These are phyloP conservation scores for Pittosporum tobira DNA, from an alignment of 129 eudicot genomes.

Conservation along the genomic window DNA sequence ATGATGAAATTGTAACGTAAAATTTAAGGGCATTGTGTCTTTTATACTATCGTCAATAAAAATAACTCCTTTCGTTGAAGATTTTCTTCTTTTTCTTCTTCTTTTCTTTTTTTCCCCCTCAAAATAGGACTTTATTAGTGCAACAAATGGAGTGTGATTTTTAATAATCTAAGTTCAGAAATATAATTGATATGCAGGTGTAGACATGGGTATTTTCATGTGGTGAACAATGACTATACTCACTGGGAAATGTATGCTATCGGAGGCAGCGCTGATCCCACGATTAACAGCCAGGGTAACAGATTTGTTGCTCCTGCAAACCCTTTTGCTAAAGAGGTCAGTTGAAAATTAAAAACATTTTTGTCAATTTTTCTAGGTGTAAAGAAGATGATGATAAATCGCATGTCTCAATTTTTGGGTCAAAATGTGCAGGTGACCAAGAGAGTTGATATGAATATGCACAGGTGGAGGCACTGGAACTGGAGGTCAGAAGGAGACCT, in stretches of 20 bases:
- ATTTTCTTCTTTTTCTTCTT: too few species aligned
- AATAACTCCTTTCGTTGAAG: too few species aligned
- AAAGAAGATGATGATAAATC: neutral
- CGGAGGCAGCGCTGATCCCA: slow-evolving; percentile 87
- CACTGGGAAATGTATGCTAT: slow-evolving; percentile 93
- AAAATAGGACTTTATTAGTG: too few species aligned
- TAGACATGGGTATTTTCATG: slow-evolving; percentile 79
- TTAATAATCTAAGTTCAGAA: neutral
- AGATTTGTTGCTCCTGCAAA: slow-evolving; percentile 67
- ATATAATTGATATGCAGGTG: slow-evolving; percentile 42
- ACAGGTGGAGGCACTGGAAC: slow-evolving; percentile 72
- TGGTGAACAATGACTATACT: slow-evolving; percentile 88
- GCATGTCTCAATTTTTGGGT: neutral
- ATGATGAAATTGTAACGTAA: neutral
- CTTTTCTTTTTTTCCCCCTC: too few species aligned
- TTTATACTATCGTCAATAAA: too few species aligned
- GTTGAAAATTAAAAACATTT: neutral
- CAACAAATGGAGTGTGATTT: too few species aligned
- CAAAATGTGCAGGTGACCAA: slow-evolving; percentile 57
- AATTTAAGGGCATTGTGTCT: too few species aligned
- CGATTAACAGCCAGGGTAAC: slow-evolving; percentile 93
- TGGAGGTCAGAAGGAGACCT: slow-evolving; percentile 93
- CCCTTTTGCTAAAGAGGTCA: slow-evolving; percentile 72
- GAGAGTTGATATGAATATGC: slow-evolving; percentile 32
- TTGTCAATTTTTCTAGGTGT: neutral